These are phyloP conservation scores for Cercospora sojina DNA, from an alignment of 2,329 filamentous ascomycete genomes.

Conservation along the genomic window DNA sequence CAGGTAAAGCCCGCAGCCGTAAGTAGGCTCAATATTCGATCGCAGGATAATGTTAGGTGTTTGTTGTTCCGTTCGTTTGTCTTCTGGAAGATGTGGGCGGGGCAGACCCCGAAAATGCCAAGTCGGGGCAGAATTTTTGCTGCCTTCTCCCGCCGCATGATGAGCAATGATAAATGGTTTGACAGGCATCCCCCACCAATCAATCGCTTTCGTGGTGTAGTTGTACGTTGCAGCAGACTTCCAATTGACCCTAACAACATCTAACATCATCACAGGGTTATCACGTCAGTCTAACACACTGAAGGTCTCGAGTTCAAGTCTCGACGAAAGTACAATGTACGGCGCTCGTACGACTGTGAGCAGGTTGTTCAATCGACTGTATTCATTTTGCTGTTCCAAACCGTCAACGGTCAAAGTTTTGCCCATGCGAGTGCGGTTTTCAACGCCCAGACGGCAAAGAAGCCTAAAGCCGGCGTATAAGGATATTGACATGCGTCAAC, in stretches of 20 bases:
- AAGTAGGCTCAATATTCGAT: neutral
- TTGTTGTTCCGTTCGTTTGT: neutral
- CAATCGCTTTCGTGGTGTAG: neutral
- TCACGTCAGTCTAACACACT: conserved; percentile 48
- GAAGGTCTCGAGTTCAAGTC: conserved; percentile 11
- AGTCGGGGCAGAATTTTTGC: neutral
- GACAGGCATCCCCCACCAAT: no score
- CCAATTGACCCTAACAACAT: neutral
- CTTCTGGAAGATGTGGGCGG: no score
- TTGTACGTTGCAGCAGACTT: no score
- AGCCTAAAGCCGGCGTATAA: no score
- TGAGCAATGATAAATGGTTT: no score
- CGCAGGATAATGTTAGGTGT: neutral
- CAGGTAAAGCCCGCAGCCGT: neutral
- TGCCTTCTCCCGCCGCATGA: no score
- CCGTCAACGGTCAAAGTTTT: neutral
- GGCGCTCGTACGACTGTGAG: neutral
- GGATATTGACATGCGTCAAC: no score
- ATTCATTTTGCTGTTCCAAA: neutral
- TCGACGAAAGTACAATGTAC: conserved; percentile 1
- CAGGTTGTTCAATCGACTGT: neutral
- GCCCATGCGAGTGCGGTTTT: neutral
- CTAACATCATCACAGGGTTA: conserved; percentile 34
- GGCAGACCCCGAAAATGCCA: neutral
- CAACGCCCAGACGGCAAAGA: no score